Evolutionary conservation across 371 early-diverging fungal species (phyloP).

Genomic region (Lichtheimia corymbifera): DNA sequence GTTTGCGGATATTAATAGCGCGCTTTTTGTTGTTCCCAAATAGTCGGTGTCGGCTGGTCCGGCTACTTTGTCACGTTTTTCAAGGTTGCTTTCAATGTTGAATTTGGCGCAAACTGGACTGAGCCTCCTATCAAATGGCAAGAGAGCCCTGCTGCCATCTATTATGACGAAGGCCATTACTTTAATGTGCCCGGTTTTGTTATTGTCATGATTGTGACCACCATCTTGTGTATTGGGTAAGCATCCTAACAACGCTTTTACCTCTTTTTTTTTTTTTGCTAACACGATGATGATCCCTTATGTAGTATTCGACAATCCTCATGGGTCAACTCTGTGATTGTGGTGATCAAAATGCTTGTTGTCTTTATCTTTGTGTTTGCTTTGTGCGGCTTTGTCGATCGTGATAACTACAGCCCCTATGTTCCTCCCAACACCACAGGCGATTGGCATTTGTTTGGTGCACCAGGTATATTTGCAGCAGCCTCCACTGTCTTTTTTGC

Average conservation of each 20-base stretch:
- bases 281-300: not conserved
- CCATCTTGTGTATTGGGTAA: constrained; percentile 64
- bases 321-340: constrained; percentile 71
- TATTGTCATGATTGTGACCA: constrained; percentile 61
- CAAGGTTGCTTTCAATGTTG: constrained; percentile 54
- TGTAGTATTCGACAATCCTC: constrained; percentile 65
- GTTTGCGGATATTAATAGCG: not conserved
- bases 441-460: constrained; percentile 64
- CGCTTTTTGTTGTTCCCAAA: not conserved
- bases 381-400: constrained; percentile 61
- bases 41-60: constrained; percentile 73
- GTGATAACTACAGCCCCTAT: constrained; percentile 76
- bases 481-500: constrained; percentile 80
- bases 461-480: constrained; percentile 71
- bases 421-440: constrained; percentile 62
- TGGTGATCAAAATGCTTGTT: constrained; percentile 74
- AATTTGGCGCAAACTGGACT: constrained; percentile 53
- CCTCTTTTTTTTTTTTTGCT: not conserved
- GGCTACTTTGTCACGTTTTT: constrained; percentile 75
- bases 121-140: constrained; percentile 64
- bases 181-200: constrained; percentile 78
- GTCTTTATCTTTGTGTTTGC: constrained; percentile 79
- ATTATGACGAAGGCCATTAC: constrained; percentile 49
- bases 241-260: not conserved
- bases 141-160: constrained; percentile 37